Evolutionary conservation across 2,329 filamentous ascomycete genomes (phyloP), one percentile per base, ranked within the genome.

Genomic region (Celoporthe dispersa): DNA sequence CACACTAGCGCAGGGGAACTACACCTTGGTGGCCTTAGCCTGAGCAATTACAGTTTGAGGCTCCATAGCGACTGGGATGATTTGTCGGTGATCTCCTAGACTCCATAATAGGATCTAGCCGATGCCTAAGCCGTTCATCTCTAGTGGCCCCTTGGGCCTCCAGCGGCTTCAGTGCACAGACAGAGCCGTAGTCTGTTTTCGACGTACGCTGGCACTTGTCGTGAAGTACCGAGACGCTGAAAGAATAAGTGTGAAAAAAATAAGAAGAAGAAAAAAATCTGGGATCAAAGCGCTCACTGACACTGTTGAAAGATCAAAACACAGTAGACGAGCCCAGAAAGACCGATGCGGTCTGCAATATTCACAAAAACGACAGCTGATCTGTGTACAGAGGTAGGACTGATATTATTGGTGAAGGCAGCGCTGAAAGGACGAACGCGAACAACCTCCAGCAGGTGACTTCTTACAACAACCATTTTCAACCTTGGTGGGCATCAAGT

Each of bases 81-180:
- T 60, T 60, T 60, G 57, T 37, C 33, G 57, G 57, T 60, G 57
- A 60, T 35, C 33, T 60, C 33, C 57, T 35, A 19, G 57, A 35
- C 57, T 37, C 31, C 57, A 60, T 37, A 35, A 4, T 60, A 60
- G 53, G 53, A 31, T 37, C 33, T 37, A 60, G 57, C 31, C 31
- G 55, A 31, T 16, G 31, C 7, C 55, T 19, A n/a, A 12, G 55
- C 33, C 57, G 57, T 37, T 22, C 57, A 19, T 19, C 6, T 60
- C 22, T 60, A 60, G 57, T 11, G 44, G 4, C 33, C 8, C 57
- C 19, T 35, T 37, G 57, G 57, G 19, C 33, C 37, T 37, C 16
- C 25, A 60, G 31, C 57, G 22, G 57, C 57, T 37, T n/a, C 31
- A n/a, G 33, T 60, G 57, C 57, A 60, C 57, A 37, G 57, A 60